phyloP scores from a whole-genome alignment of 1,284 basidiomycete genomes.

The Caloboletus firmus region DNA sequence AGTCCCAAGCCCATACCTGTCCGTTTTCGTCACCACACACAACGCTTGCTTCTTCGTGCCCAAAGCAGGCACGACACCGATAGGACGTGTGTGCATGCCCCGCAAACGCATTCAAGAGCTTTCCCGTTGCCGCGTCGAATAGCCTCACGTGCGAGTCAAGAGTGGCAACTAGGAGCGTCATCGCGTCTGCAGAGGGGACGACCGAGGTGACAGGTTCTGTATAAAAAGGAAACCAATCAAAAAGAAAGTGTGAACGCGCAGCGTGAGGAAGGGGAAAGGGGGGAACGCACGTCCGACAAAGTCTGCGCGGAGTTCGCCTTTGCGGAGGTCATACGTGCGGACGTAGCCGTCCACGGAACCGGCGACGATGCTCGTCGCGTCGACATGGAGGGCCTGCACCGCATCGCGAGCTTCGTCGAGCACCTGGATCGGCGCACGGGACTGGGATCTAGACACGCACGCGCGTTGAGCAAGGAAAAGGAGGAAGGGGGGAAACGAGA shows the following conservation, averaged over 20 bases:
- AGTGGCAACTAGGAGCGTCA: conserved; percentile 79
- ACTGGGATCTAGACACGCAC: conserved; percentile 59
- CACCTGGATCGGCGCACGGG: conserved; percentile 84
- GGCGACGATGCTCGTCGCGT: conserved; percentile 65
- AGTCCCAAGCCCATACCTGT: conserved; percentile 87
- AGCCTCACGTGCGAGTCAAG: conserved; percentile 85
- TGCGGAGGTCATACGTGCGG: conserved; percentile 90
- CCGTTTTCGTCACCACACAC: conserved; percentile 91
- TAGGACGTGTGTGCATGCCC: conserved; percentile 78
- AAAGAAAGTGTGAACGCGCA: not conserved
- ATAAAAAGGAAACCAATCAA: no score
- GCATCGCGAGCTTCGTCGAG: conserved; percentile 90
- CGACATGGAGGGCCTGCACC: conserved; percentile 77
- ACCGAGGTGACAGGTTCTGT: conserved; percentile 85
- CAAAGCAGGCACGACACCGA: conserved; percentile 82
- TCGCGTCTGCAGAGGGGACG: conserved; percentile 69
- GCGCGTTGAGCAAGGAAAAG: not conserved
- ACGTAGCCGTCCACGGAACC: conserved; percentile 92
- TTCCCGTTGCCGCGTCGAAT: conserved; percentile 83
- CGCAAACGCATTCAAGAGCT: conserved; percentile 81
- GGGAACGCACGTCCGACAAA: conserved; percentile 73
- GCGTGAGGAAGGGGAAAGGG: not conserved
- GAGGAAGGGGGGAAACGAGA: not conserved
- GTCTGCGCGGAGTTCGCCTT: conserved; percentile 86
- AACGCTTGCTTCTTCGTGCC: conserved; percentile 78